Evolutionary conservation across 2,329 filamentous ascomycete genomes (phyloP), one percentile per base, ranked within the genome.

Genomic region (Monilinia polystroma): DNA sequence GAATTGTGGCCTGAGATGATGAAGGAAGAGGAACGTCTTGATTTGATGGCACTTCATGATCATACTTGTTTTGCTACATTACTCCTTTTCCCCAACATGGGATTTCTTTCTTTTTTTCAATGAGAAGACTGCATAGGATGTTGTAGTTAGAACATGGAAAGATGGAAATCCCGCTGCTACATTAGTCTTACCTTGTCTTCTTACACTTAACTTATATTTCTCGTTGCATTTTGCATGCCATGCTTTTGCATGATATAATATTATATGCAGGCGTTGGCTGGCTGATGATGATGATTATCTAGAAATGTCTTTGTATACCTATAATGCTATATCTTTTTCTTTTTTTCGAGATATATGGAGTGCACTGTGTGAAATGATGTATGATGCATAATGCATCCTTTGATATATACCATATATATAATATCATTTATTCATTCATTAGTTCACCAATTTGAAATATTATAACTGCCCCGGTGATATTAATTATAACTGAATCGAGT

Each of bases 41-140:
- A 70, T 71, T 74, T 73, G 72, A 70, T 73, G 70, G 72, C 72
- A 73, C 69, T 73, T 74, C 72, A 73, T 63, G 65, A 51, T 45
- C 29, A 71, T 63, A 54, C 35, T 72, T 74, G 73, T 74, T 69
- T 74, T 75, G 72, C 72, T 73, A 72, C 70, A 62, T 38, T 38
- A 62, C 45, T 43, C 26, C 29, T 49, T 41, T 38, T 52, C 32
- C 57, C 32, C 58, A 51, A 62, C 32, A 29, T 41, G 58, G 58
- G n/a, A 20, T 62, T 62, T 62, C 32, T 51, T 23, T 20, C 47
- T 2, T 20, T 16, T 16, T 23, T 23, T 47, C 6, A 51, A 51
- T 51, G 58, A 6, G 32, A 60, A 41, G 16, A 38, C 47, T 51
- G 41, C 58, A 43, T 26, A 18, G 3, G 47, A 20, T 32, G 38